Evolutionary conservation across 164 flowering plant genomes (phyloP).

Genomic region (Houttuynia cordata): DNA sequence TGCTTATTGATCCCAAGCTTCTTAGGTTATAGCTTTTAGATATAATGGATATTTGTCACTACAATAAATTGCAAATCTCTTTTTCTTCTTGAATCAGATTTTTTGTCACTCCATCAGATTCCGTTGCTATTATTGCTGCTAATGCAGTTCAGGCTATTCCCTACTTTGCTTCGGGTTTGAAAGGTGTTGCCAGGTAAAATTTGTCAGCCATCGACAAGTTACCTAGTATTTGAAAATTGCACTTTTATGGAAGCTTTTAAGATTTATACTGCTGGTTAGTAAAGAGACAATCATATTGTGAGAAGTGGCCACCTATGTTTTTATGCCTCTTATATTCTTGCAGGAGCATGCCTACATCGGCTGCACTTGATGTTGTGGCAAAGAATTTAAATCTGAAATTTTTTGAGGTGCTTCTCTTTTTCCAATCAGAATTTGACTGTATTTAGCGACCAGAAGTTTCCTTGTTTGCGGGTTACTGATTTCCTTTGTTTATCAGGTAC

Average conservation of each 20-base stretch:
- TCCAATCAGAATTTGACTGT: neutral
- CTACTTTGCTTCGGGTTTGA: slow-evolving; percentile 82
- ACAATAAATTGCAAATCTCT: neutral
- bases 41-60: neutral
- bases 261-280: too few relatives aligned
- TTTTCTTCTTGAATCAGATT: slow-evolving; percentile 40
- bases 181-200: slow-evolving; percentile 92
- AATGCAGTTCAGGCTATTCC: slow-evolving; percentile 94
- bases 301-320: neutral
- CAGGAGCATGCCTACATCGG: slow-evolving; percentile 99
- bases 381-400: slow-evolving; percentile 70
- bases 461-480: neutral
- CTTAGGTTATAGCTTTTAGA: neutral
- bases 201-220: neutral
- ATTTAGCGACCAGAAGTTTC: neutral
- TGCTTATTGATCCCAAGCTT: neutral
- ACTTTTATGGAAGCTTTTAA: too few relatives aligned
- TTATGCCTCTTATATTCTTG: slow-evolving; percentile 9
- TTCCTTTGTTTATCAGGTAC: slow-evolving; percentile 44
- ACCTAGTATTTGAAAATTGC: too few relatives aligned
- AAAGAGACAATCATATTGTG: neutral
- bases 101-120: slow-evolving; percentile 98
- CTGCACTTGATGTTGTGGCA: slow-evolving; percentile 99
- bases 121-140: slow-evolving; percentile 98
- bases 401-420: slow-evolving; percentile 55